Percentiles rank a stretch among this genome's conserved stretches.
Conservation (phyloP, 2,329 filamentous ascomycete species). For the Fusarium papillatum region DNA sequence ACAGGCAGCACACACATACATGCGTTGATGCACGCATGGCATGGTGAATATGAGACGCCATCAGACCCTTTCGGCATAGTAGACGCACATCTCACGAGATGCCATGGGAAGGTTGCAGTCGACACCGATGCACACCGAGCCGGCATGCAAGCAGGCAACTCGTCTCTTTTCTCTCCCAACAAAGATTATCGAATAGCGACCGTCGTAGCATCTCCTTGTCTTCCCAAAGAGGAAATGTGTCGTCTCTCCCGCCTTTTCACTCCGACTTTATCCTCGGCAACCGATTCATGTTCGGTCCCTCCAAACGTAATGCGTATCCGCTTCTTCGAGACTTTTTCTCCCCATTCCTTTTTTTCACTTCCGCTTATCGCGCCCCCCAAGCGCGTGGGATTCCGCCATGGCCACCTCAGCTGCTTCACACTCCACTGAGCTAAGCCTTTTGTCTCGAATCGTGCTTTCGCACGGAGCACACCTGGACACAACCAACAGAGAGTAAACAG, state of each 20-base stretch:
- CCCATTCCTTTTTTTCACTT: conserved; percentile 2
- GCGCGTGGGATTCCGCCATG: conserved; percentile 13
- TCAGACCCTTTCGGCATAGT: not conserved
- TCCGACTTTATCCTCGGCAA: conserved; percentile 20
- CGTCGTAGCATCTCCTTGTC: not conserved
- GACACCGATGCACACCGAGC: conserved; percentile 10
- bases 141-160: not conserved
- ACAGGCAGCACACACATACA: conserved; percentile 18
- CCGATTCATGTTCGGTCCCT: not conserved
- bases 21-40: conserved; percentile 15
- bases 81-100: conserved; percentile 5
- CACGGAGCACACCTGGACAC: conserved; percentile 13
- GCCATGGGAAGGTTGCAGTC: not conserved
- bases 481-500: not conserved
- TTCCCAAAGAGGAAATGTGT: conserved; percentile 10
- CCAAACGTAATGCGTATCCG: conserved; percentile 31
- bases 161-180: not conserved
- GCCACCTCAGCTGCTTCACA: conserved; percentile 4
- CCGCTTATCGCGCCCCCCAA: conserved; percentile 21
- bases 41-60: not conserved
- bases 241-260: not conserved
- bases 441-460: conserved; percentile 9
- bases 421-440: conserved; percentile 32
- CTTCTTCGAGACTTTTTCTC: conserved; percentile 3
- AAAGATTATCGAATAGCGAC: conserved; percentile 1